Percentiles rank a stretch among this genome's conserved stretches.
Evolutionary conservation across 2,329 filamentous ascomycete species (phyloP).

Genomic region (Alternaria arborescens): DNA sequence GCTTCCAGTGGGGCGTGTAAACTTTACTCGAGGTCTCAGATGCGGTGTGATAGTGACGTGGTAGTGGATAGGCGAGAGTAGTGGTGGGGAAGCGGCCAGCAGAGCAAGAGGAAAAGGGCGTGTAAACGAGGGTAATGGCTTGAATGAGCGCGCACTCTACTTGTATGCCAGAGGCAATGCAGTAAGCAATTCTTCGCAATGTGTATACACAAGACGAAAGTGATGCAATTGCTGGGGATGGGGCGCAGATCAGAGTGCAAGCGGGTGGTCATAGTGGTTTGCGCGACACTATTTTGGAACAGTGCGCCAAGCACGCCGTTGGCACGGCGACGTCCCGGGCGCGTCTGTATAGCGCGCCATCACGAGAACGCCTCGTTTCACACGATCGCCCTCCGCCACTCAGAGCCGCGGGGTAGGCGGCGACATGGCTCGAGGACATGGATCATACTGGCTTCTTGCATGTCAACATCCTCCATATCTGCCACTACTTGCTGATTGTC

Average conservation of each 20-base stretch:
- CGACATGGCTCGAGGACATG: slow-evolving; percentile 10
- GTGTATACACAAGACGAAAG: slow-evolving; percentile 22
- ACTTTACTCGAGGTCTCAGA: slow-evolving; percentile 4
- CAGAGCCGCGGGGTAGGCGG: slow-evolving; percentile 16
- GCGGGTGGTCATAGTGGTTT: slow-evolving; percentile 30
- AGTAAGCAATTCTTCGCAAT: slow-evolving; percentile 3
- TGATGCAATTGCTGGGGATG: slow-evolving; percentile 40
- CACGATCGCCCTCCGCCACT: slow-evolving; percentile 30
- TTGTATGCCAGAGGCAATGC: slow-evolving; percentile 1
- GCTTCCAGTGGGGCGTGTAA: slow-evolving; percentile 14
- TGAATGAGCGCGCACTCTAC: slow-evolving; percentile 3
- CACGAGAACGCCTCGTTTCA: slow-evolving; percentile 37
- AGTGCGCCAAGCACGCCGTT: not conserved
- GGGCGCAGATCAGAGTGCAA: slow-evolving; percentile 25
- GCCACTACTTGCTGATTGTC: not conserved
- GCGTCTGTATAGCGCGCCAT: slow-evolving; percentile 22
- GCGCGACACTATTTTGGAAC: slow-evolving; percentile 30
- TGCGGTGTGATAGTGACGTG: slow-evolving; percentile 12
- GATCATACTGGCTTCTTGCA: slow-evolving; percentile 12
- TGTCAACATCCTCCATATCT: slow-evolving; percentile 36
- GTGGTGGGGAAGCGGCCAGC: slow-evolving; percentile 21
- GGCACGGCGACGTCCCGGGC: slow-evolving; percentile 26
- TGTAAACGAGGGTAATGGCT: slow-evolving; percentile 19
- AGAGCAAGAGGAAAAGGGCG: not conserved
- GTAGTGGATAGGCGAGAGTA: slow-evolving; percentile 6